phyloP scores from a whole-genome alignment of 2,329 filamentous ascomycete genomes.

The Monosporascus sp. region DNA sequence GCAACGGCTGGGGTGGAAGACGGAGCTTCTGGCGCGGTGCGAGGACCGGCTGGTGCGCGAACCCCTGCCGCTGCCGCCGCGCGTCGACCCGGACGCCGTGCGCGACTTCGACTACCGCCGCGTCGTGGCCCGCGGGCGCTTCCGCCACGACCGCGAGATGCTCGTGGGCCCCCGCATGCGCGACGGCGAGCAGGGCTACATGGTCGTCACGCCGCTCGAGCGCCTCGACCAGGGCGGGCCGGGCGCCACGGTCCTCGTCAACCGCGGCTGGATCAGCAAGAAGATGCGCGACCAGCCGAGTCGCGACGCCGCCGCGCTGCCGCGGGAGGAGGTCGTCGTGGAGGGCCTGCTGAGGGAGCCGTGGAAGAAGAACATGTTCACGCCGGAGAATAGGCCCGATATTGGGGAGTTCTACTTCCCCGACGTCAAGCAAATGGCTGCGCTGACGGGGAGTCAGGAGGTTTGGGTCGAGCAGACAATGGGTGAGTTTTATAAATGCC shows the following conservation, averaged over 20 bases:
- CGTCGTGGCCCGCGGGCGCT: conserved; percentile 67
- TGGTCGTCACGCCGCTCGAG: conserved; percentile 89
- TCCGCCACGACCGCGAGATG: conserved; percentile 93
- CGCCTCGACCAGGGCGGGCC: conserved; percentile 45
- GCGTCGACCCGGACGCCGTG: conserved; percentile 75
- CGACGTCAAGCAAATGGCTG: conserved; percentile 88
- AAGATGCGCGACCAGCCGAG: conserved; percentile 60
- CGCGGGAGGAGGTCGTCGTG: conserved; percentile 66
- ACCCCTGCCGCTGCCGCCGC: conserved; percentile 79
- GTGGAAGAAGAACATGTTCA: conserved; percentile 98
- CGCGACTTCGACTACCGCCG: conserved; percentile 88
- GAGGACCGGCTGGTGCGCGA: conserved; percentile 86
- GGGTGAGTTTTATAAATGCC: conserved; percentile 47
- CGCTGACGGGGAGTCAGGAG: conserved; percentile 71
- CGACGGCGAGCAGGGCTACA: conserved; percentile 84
- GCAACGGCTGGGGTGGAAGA: conserved; percentile 88
- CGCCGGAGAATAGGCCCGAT: conserved; percentile 80
- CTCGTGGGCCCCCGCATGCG: conserved; percentile 83
- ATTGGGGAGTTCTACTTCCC: conserved; percentile 90
- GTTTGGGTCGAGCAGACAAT: conserved; percentile 97
- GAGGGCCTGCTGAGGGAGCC: conserved; percentile 83
- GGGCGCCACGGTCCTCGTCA: conserved; percentile 67
- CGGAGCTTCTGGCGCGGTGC: conserved; percentile 81
- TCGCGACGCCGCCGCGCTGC: conserved; percentile 61
- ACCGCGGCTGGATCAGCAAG: conserved; percentile 87